Evolutionary conservation across 441 rosid species (phyloP), one percentile per base, ranked within the genome.

Genomic region (Eutrema salsugineum): DNA sequence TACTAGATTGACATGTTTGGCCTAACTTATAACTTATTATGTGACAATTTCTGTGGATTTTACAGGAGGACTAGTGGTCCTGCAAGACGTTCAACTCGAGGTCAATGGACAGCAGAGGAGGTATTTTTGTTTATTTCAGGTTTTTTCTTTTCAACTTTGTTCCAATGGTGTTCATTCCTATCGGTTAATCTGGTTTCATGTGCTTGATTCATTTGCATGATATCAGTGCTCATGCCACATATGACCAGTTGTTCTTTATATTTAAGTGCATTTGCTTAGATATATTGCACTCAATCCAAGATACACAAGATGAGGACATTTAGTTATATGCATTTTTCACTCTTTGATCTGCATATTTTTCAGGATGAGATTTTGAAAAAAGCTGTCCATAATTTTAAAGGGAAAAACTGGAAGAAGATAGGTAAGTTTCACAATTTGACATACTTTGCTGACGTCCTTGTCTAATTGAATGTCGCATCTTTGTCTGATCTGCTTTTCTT

Each of bases 21-120:
- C 44, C 16, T 6, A 42, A 53, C 53, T 6, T 6, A 28, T 3
- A 17, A 19, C 33, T 75, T 60, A 44, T 54, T 22, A 47, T 50
- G 24, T 68, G 43, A 46, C 63, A 19, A 24, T 61, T 39, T 81
- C 11, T 73, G 8, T 71, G 14, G 39, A 43, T 65, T 56, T 74
- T 82, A 44, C 72, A 95, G 99, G 87, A 87, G 98, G 80, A 93
- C 96, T 24, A 91, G 88, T 81, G 99, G 98, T 74, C 99, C 99
- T 44, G 79, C 99, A 67, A 89, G 99, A 77, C 97, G 99, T 68
- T 95, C 99, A 17, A 90, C 99, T 40, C 94, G 91, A 80, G 99
- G 99, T 68, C 98, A 92, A 71, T 95, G 99, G 99, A 95, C 98
- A 66, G 86, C 99, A 42, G 99, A 92, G 75, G 99, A 95, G 96